Evolutionary conservation across 257 asterid genomes (phyloP).

Genomic region (Scutellaria minor): DNA sequence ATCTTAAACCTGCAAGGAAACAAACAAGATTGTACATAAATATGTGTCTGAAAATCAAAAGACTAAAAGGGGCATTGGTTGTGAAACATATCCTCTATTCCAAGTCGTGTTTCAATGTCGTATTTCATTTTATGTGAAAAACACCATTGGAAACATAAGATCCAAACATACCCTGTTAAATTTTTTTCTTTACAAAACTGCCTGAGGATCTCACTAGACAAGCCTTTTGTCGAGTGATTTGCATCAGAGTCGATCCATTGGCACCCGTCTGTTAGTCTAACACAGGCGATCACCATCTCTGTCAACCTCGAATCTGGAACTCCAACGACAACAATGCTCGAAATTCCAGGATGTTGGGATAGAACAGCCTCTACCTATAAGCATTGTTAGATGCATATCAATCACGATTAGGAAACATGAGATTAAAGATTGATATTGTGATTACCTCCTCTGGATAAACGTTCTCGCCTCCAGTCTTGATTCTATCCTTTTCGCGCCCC

Average conservation of each 20-base stretch:
- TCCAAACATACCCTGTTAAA: constrained; percentile 61
- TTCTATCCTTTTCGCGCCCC: constrained; percentile 79
- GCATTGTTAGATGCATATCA: not conserved
- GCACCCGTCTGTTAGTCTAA: constrained; percentile 66
- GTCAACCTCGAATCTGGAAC: constrained; percentile 72
- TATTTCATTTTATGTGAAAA: not conserved
- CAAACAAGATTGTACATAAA: not conserved
- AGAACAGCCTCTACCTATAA: constrained; percentile 75
- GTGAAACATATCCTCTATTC: no score
- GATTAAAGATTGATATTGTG: not conserved
- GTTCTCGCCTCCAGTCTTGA: constrained; percentile 95
- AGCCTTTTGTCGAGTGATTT: constrained; percentile 35
- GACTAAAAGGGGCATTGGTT: not conserved
- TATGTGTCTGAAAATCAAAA: constrained; percentile 1
- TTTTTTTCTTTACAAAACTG: constrained; percentile 64
- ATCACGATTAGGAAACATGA: not conserved
- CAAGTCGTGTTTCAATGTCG: not conserved
- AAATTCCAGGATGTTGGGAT: constrained; percentile 74
- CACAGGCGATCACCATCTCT: constrained; percentile 76
- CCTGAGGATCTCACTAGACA: constrained; percentile 65
- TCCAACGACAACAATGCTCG: constrained; percentile 61
- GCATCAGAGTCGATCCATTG: constrained; percentile 59
- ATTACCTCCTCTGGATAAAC: constrained; percentile 87
- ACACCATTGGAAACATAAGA: not conserved
- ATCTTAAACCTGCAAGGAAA: constrained; percentile 68